Evolutionary conservation across 2,329 filamentous ascomycete genomes (phyloP), one percentile per base, ranked within the genome.

Genomic region (Furcasterigmium sp.): DNA sequence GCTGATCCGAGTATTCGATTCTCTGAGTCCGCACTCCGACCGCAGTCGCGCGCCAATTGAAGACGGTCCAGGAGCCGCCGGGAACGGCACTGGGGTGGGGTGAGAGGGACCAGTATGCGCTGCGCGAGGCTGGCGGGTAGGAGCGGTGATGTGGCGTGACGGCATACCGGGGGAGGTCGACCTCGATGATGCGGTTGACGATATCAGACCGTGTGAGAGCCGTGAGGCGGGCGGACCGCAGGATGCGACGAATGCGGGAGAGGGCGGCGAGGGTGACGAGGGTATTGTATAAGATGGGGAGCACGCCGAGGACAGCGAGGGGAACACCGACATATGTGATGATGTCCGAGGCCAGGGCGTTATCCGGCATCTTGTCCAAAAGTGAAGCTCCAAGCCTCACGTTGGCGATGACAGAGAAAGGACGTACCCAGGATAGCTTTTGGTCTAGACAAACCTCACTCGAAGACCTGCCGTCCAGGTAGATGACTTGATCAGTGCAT

Each of bases 251-350:
- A 59, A 85, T 80, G 38, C 74, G 74, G 30, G 78, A 78, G 3
- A 82, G 66, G 2, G 78, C 80, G 13, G 77, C 64, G 20, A 84
- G 70, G 3, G 78, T 82, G 20, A 73, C 69, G 42, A 78, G 63
- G 17, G 76, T 82, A 54, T 83, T 85, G 63, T 84, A 85, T 35
- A 85, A 65, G 40, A 84, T 84, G 0, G 81, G 81, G 6, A 84
- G 65, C 18, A 84, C 73, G 35, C 75, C 76, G 3, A 82, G 59
- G 3, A 82, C 69, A 2, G 75, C 78, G 15, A 83, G 63, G 3
- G 80, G 80, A n/a, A 47, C 40, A 29, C 49, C 50, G 41, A 51
- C 46, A 41, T 50, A 49, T 28, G 50, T 45, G 39, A 44, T 42
- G 39, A 46, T 44, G 20, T 41, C 41, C 9, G 44, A 18, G 21